Percentiles rank a stretch among this genome's conserved stretches.
Evolutionary conservation across 2,329 filamentous ascomycete species (phyloP).

Genomic region (Colletotrichum falcatum): DNA sequence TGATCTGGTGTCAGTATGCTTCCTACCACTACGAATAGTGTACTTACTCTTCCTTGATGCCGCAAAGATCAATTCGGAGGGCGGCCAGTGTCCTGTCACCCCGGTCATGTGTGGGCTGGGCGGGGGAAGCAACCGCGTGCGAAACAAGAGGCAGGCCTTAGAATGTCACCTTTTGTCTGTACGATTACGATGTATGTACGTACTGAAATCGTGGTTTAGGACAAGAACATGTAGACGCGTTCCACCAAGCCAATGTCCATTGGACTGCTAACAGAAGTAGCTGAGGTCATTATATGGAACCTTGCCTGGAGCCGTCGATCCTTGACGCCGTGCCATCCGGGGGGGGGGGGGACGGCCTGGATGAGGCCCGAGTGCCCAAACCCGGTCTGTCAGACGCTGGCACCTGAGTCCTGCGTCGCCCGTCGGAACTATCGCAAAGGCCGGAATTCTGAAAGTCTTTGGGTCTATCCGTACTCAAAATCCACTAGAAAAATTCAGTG

Average conservation of each 20-base stretch:
- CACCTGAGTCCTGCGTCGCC: not conserved
- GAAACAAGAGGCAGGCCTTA: conserved; percentile 19
- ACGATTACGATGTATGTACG: not conserved
- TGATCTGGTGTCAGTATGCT: not conserved
- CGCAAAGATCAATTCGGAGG: conserved; percentile 5
- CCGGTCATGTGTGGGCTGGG: conserved; percentile 19
- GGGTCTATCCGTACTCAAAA: not conserved
- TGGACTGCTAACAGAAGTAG: conserved; percentile 4
- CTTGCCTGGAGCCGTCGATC: conserved; percentile 33
- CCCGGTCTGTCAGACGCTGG: conserved; percentile 5
- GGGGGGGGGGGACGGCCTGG: too few species aligned
- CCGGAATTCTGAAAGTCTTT: not conserved
- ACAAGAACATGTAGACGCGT: not conserved
- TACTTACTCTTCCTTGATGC: not conserved
- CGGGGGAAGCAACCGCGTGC: conserved; percentile 20
- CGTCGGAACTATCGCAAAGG: not conserved
- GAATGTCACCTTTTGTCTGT: too few species aligned
- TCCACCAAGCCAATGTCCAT: conserved; percentile 9
- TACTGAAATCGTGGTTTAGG: too few species aligned
- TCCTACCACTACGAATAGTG: not conserved
- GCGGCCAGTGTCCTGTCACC: conserved; percentile 13
- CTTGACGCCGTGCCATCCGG: conserved; percentile 32
- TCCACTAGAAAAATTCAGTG: not conserved
- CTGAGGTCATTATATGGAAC: conserved; percentile 40
- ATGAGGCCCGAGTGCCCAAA: not conserved